phyloP scores from a whole-genome alignment of 73 alveolate species.

The Breviolum minutum region DNA sequence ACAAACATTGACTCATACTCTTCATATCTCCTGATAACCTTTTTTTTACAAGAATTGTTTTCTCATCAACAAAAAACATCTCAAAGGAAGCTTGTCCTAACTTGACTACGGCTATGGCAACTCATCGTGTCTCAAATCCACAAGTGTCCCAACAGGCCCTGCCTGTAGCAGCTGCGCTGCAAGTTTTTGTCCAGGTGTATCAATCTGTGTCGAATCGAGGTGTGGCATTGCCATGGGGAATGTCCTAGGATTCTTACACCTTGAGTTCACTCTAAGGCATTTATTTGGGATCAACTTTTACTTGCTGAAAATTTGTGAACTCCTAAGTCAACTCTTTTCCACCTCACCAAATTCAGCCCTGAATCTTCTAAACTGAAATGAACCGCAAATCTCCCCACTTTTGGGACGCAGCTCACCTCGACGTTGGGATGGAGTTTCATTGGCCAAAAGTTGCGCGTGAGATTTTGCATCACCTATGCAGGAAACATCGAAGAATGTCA shows the following conservation, averaged over 20 bases:
- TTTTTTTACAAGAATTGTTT: too few species aligned
- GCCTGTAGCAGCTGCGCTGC: constrained; percentile 91
- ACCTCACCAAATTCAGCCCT: not conserved
- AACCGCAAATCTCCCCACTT: not conserved
- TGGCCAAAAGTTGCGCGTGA: constrained; percentile 48
- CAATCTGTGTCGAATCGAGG: not conserved
- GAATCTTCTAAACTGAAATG: not conserved
- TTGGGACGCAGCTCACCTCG: not conserved
- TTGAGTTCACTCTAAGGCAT: too few species aligned
- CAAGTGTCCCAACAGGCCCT: not conserved
- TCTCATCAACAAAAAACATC: too few species aligned
- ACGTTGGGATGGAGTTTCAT: constrained; percentile 42
- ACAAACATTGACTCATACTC: too few species aligned
- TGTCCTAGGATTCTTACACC: too few species aligned
- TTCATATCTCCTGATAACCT: too few species aligned
- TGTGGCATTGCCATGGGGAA: too few species aligned
- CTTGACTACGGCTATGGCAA: too few species aligned
- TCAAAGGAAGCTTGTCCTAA: too few species aligned
- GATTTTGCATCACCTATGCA: constrained; percentile 37
- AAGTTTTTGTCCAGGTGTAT: constrained; percentile 73
- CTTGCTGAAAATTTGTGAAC: too few species aligned
- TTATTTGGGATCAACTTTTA: too few species aligned
- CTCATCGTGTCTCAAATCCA: too few species aligned
- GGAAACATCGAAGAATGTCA: not conserved
- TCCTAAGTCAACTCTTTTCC: not conserved